These are phyloP conservation scores for Xylaria sp. DNA, from an alignment of 2,329 filamentous ascomycete genomes.

Conservation along the genomic window DNA sequence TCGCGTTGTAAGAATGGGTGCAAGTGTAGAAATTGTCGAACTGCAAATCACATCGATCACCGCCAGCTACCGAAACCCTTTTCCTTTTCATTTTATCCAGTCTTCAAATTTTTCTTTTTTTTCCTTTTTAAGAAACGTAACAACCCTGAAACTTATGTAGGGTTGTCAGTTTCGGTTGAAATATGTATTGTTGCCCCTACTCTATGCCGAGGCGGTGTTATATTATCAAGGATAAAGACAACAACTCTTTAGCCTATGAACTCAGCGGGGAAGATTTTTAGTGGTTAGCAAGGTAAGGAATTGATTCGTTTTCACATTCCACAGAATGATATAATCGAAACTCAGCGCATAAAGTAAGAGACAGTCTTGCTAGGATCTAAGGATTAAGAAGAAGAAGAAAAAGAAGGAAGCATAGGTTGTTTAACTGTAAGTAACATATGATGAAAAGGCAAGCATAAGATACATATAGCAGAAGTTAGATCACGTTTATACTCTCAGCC, in stretches of 20 bases:
- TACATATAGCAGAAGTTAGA: neutral
- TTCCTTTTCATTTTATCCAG: too few relatives aligned
- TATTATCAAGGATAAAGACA: too few relatives aligned
- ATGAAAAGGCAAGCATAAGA: neutral
- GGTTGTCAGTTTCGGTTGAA: too few relatives aligned
- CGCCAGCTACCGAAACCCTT: neutral
- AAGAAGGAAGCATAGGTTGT: neutral
- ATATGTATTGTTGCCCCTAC: too few relatives aligned
- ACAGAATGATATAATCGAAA: neutral
- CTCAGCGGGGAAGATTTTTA: too few relatives aligned
- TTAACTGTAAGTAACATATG: neutral
- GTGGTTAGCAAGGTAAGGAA: neutral
- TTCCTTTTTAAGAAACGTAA: too few relatives aligned
- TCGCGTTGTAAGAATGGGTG: neutral
- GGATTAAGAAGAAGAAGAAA: neutral
- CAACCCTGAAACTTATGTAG: too few relatives aligned
- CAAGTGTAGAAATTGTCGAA: too few relatives aligned
- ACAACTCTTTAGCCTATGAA: too few relatives aligned
- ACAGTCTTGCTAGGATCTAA: neutral
- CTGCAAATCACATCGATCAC: neutral
- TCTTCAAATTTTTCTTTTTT: too few relatives aligned
- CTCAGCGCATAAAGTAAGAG: neutral
- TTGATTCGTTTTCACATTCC: neutral
- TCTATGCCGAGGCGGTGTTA: too few relatives aligned
- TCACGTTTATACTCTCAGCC: neutral